Conservation (phyloP, 2,329 filamentous ascomycete genomes). For the Colletotrichum falcatum region DNA sequence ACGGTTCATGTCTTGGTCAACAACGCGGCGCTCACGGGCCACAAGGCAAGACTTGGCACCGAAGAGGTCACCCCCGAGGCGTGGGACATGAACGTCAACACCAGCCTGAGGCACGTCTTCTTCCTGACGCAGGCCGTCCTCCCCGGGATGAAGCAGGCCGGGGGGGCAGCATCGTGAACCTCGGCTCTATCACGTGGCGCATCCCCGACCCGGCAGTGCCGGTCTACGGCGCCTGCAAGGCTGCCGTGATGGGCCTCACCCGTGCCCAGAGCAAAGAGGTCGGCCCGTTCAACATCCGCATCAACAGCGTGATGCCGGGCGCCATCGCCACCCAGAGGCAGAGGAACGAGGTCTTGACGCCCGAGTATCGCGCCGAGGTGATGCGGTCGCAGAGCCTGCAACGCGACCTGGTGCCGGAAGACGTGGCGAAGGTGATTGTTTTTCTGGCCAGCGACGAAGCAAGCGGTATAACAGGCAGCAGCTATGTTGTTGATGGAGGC, state of each 20-base stretch:
- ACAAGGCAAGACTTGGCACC: conserved; percentile 45
- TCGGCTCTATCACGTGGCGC: conserved; percentile 54
- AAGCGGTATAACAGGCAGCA: neutral
- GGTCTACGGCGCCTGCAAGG: conserved; percentile 54
- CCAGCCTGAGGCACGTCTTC: conserved; percentile 59
- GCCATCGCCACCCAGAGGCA: conserved; percentile 60
- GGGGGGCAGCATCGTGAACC: conserved; percentile 55
- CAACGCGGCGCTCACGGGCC: neutral
- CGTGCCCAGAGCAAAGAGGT: conserved; percentile 53
- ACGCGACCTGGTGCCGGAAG: neutral
- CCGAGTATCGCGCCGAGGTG: conserved; percentile 44
- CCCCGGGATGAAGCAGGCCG: conserved; percentile 49
- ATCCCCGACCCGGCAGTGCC: conserved; percentile 50
- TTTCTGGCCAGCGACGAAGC: neutral
- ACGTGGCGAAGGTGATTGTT: neutral
- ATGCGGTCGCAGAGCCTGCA: neutral
- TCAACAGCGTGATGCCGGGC: conserved; percentile 64
- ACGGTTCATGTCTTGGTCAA: neutral
- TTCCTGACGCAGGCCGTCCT: conserved; percentile 56
- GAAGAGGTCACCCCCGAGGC: conserved; percentile 53
- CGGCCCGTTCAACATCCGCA: conserved; percentile 51
- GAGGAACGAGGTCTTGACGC: conserved; percentile 57
- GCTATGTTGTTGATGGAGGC: neutral
- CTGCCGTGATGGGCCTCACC: conserved; percentile 55
- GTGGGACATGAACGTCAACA: conserved; percentile 57